Evolutionary conservation across 2,329 filamentous ascomycete genomes (phyloP), one percentile per base, ranked within the genome.

Genomic region (Sphaceloma murrayae): DNA sequence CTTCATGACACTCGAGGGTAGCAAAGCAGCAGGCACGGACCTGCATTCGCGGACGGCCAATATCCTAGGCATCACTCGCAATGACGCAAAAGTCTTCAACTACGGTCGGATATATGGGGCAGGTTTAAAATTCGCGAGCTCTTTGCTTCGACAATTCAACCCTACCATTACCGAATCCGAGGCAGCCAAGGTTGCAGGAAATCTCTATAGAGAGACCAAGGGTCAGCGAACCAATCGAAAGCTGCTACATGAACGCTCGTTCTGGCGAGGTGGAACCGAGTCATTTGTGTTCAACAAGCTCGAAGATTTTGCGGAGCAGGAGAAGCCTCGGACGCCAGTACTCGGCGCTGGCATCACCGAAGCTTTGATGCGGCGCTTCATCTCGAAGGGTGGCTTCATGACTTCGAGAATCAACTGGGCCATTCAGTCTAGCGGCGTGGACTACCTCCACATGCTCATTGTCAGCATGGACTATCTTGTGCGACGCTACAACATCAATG

Each of bases 21-120:
- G 86, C 39, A 96, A 98, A 64, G 80, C 86, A 4, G 86, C 85
- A 2, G 89, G 89, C 3, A 98, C 89, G 0, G 89, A 98, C 62
- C 67, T 96, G 46, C 89, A 98, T 63, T 95, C 88, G 5, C 84
- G 89, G 22, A 98, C 91, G 19, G 93, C 91, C 1, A 73, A 75
- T 4, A 98, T 98, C 46, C 65, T 98, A 2, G 89, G 88, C 5
- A 98, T 98, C 49, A 93, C 86, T 2, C 77, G 91, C 49, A 95
- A 95, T 56, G 80, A 95, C 56, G 91, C 91, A 47, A 98, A 98
- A 60, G 78, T 98, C 1, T 98, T 98, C 71, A 98, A 98, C 61
- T 98, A 98, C 55, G 93, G 93, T 5, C 85, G 93, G 30, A 98
- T 98, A 38, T 98, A 98, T 57, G 93, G 91, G n/a, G 93, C 91